Conservation (phyloP, 2,329 filamentous ascomycete species). For the Fusarium mangiferae region DNA sequence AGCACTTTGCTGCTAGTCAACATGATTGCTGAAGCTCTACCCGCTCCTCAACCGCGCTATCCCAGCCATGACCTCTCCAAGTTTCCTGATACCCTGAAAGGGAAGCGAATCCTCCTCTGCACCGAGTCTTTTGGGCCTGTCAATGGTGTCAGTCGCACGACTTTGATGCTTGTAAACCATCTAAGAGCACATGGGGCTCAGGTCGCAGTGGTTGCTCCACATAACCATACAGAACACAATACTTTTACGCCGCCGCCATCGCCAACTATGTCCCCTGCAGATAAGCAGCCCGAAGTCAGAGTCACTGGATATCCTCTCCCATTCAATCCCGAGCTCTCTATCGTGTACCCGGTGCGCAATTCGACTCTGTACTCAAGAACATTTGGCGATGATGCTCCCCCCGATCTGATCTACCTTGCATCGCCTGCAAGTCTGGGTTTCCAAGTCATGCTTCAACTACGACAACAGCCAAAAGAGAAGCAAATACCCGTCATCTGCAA, state of each 20-base stretch:
- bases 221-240: constrained; percentile 64
- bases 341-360: constrained; percentile 75
- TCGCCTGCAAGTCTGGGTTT: constrained; percentile 77
- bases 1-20: constrained; percentile 4
- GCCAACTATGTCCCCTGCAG: constrained; percentile 45
- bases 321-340: constrained; percentile 76
- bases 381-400: constrained; percentile 61
- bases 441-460: constrained; percentile 75
- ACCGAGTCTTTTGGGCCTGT: constrained; percentile 79
- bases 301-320: constrained; percentile 73
- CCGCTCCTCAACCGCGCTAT: constrained; percentile 10
- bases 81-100: constrained; percentile 62
- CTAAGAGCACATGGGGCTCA: constrained; percentile 71
- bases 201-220: constrained; percentile 74
- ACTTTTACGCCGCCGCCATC: constrained; percentile 60
- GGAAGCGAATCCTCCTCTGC: constrained; percentile 72
- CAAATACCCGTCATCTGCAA: constrained; percentile 73
- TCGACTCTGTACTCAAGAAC: constrained; percentile 69
- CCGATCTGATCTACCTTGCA: constrained; percentile 76
- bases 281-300: constrained; percentile 62
- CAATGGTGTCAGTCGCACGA: constrained; percentile 78
- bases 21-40: constrained; percentile 26
- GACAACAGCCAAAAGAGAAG: constrained; percentile 64
- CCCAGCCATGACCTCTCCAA: constrained; percentile 53
- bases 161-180: constrained; percentile 75